Conservation (phyloP, 352 stramenopile species). For the Pythium biforme region DNA sequence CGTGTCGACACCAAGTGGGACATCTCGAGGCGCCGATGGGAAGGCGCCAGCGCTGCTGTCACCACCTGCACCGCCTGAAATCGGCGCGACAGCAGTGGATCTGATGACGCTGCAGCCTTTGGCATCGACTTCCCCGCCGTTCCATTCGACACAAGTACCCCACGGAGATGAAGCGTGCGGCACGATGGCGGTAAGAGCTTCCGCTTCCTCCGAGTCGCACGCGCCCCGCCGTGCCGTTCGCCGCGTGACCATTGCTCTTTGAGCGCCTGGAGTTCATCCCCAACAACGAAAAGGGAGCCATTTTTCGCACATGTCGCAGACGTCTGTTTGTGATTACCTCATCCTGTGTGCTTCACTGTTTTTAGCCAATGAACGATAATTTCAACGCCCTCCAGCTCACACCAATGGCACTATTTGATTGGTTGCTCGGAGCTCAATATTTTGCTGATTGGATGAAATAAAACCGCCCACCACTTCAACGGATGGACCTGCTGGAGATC, state of each 20-base stretch:
- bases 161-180: neutral
- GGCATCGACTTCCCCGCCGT: neutral
- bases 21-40: neutral
- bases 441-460: constrained; percentile 24
- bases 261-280: neutral
- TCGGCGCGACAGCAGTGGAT: too few relatives aligned
- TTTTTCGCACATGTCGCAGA: constrained; percentile 18
- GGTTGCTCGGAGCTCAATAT: neutral
- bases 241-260: constrained; percentile 16
- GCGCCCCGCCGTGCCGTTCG: constrained; percentile 6
- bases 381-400: constrained; percentile 17
- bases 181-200: neutral
- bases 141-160: neutral
- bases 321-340: constrained; percentile 6
- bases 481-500: neutral
- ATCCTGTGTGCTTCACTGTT: neutral
- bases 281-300: neutral
- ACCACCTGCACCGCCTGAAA: too few relatives aligned
- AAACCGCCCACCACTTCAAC: neutral
- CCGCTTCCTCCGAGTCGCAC: neutral
- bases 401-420: constrained; percentile 13
- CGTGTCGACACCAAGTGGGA: too few relatives aligned
- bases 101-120: neutral
- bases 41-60: too few relatives aligned
- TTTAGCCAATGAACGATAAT: constrained; percentile 13